Evolutionary conservation across 2,329 filamentous ascomycete species (phyloP).

Genomic region (Xenoacremonium recifei): DNA sequence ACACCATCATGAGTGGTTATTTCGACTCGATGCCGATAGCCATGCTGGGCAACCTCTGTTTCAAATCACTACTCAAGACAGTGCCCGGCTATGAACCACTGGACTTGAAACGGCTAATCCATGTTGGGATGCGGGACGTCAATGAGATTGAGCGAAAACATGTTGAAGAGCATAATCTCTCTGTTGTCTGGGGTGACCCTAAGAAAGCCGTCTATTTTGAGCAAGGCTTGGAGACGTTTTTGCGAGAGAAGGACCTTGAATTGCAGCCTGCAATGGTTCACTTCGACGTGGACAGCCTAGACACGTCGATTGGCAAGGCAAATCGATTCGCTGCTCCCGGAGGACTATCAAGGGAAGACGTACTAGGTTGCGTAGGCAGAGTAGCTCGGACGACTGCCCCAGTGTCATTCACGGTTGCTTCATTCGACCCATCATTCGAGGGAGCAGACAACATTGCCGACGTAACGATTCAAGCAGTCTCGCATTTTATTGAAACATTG

Average conservation of each 20-base stretch:
- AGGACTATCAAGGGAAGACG: constrained; percentile 27
- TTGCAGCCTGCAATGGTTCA: constrained; percentile 27
- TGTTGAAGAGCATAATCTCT: constrained; percentile 29
- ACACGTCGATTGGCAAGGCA: constrained; percentile 31
- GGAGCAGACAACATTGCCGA: no score
- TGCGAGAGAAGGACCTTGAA: constrained; percentile 10
- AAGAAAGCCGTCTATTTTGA: constrained; percentile 15
- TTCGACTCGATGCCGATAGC: constrained; percentile 28
- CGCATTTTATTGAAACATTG: no score
- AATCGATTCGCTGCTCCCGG: constrained; percentile 35
- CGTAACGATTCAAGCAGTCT: no score
- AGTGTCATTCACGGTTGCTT: constrained; percentile 18
- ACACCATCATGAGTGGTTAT: constrained; percentile 22
- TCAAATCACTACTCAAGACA: constrained; percentile 16
- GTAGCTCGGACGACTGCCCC: constrained; percentile 15
- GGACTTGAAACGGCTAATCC: constrained; percentile 16
- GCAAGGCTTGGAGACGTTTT: constrained; percentile 2
- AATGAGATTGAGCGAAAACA: constrained; percentile 28
- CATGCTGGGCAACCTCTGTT: constrained; percentile 24
- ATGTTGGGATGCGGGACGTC: constrained; percentile 28
- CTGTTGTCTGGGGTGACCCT: constrained; percentile 27
- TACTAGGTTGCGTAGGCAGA: constrained; percentile 16
- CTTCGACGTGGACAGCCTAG: constrained; percentile 35
- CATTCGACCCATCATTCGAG: constrained; percentile 24
- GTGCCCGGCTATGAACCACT: constrained; percentile 22